A percentile compares a stretch with the other conserved stretches of the same genome.
Evolutionary conservation across 768 basidiomycete genomes (phyloP).

Genomic region (Steccherinum ochraceum): DNA sequence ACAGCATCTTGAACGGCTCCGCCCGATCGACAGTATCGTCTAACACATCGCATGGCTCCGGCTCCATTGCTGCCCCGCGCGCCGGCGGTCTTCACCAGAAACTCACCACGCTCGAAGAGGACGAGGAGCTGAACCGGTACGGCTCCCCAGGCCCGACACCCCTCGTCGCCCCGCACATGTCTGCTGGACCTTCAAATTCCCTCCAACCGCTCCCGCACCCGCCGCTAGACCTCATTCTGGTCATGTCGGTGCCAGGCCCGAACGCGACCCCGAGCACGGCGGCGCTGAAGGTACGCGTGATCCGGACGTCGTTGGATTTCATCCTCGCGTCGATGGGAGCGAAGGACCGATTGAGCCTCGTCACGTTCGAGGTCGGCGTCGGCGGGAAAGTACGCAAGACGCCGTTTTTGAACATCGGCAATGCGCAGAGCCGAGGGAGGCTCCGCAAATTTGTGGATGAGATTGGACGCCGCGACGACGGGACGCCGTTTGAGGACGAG

Average conservation of each 20-base stretch:
- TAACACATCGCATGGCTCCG: slow-evolving; percentile 64
- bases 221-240: slow-evolving; percentile 86
- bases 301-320: slow-evolving; percentile 86
- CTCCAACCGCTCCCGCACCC: slow-evolving; percentile 81
- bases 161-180: slow-evolving; percentile 65
- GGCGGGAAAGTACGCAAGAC: slow-evolving; percentile 85
- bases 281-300: slow-evolving; percentile 81
- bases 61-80: slow-evolving; percentile 14
- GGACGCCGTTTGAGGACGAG: slow-evolving; percentile 39
- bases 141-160: slow-evolving; percentile 37
- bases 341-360: slow-evolving; percentile 80
- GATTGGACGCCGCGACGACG: slow-evolving; percentile 37
- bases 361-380: slow-evolving; percentile 87
- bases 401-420: slow-evolving; percentile 79
- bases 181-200: slow-evolving; percentile 72
- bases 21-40: slow-evolving; percentile 68
- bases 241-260: slow-evolving; percentile 80
- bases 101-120: slow-evolving; percentile 63
- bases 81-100: slow-evolving; percentile 32
- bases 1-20: slow-evolving; percentile 58
- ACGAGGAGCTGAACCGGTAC: slow-evolving; percentile 53
- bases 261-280: slow-evolving; percentile 70
- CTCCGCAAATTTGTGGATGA: slow-evolving; percentile 77
- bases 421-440: slow-evolving; percentile 59
- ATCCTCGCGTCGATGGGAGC: slow-evolving; percentile 67